phyloP scores from a whole-genome alignment of 2,329 filamentous ascomycete species.

The Hymenoscyphus salicellus region DNA sequence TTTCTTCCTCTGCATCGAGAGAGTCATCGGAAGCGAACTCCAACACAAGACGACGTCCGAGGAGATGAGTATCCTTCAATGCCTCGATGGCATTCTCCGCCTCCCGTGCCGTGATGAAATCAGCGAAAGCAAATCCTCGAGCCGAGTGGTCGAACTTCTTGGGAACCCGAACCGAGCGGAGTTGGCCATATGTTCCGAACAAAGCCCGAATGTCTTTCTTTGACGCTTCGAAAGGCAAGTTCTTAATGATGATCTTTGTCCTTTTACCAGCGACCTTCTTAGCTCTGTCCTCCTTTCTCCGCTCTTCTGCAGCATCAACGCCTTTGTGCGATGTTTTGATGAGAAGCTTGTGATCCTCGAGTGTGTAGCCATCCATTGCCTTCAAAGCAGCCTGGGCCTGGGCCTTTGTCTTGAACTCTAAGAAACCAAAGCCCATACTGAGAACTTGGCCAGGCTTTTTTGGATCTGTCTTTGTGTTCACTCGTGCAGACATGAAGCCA shows the following conservation, averaged over 20 bases:
- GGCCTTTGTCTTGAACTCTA: conserved; percentile 76
- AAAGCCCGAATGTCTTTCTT: conserved; percentile 88
- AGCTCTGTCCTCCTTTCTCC: conserved; percentile 74
- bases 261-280: conserved; percentile 74
- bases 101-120: conserved; percentile 88
- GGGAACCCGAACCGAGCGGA: conserved; percentile 87
- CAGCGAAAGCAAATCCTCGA: conserved; percentile 93
- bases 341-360: conserved; percentile 83
- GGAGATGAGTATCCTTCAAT: conserved; percentile 85
- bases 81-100: conserved; percentile 88
- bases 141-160: conserved; percentile 89
- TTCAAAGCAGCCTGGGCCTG: conserved; percentile 76
- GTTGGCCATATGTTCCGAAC: conserved; percentile 85
- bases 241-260: conserved; percentile 97
- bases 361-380: conserved; percentile 81
- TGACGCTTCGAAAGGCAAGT: conserved; percentile 89
- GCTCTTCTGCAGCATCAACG: conserved; percentile 81
- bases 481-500: conserved; percentile 82
- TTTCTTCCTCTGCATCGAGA: conserved; percentile 90
- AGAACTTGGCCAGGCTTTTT: conserved; percentile 84
- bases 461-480: conserved; percentile 92
- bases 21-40: conserved; percentile 88
- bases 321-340: conserved; percentile 87
- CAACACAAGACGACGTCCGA: conserved; percentile 84
- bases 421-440: conserved; percentile 97